Evolutionary conservation across 139 green algal genomes (phyloP).

Genomic region (Coelastrella sp.): DNA sequence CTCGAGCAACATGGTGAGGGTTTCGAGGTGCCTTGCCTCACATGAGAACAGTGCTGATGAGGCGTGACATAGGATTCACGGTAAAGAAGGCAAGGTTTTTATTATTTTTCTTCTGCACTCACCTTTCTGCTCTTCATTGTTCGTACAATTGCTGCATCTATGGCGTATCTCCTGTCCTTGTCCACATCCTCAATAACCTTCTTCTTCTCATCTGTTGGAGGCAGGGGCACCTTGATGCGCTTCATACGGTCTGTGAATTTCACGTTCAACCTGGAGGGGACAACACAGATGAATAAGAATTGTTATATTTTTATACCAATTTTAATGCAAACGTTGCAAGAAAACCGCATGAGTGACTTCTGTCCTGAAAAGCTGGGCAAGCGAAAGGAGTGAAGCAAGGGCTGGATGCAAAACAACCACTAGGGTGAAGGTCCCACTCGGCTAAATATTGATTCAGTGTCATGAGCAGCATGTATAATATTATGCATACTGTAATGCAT

Average conservation of each 20-base stretch:
- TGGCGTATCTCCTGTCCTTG: conserved; percentile 89
- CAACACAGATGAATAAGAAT: too few species aligned
- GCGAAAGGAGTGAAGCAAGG: too few species aligned
- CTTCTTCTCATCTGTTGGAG: conserved; percentile 91
- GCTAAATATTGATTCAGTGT: too few species aligned
- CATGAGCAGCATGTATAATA: too few species aligned
- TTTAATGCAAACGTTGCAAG: background rate
- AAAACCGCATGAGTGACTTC: background rate
- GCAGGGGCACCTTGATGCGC: conserved; percentile 91
- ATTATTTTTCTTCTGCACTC: too few species aligned
- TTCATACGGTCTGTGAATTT: conserved; percentile 94
- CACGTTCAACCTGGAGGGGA: conserved; percentile 55
- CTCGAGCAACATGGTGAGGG: too few species aligned
- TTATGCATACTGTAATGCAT: too few species aligned
- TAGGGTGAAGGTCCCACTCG: too few species aligned
- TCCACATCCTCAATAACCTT: conserved; percentile 97
- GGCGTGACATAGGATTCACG: too few species aligned
- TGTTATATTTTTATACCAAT: background rate
- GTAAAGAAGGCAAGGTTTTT: background rate
- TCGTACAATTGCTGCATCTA: conserved; percentile 91
- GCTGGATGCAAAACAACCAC: too few species aligned
- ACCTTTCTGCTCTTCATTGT: conserved; percentile 94
- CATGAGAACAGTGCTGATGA: too few species aligned
- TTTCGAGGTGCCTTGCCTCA: too few species aligned
- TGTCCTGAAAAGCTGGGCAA: background rate